Evolutionary conservation across 352 stramenopile genomes (phyloP).

Genomic region (Globisporangium middletonii): DNA sequence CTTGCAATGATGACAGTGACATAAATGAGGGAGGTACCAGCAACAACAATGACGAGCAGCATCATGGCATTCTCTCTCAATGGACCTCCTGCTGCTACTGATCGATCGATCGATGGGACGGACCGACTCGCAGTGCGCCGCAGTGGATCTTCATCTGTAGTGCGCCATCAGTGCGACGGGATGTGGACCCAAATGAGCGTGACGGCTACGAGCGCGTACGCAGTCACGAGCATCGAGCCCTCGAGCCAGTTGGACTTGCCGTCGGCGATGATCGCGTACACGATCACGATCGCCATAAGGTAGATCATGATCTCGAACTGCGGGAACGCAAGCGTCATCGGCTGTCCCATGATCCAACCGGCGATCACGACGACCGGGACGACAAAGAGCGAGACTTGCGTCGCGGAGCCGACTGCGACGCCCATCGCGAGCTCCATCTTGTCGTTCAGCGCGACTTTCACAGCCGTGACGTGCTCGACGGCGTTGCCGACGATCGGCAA

Average conservation of each 20-base stretch:
- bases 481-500: constrained; percentile 97
- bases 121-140: no score
- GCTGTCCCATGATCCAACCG: constrained; percentile 90
- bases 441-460: constrained; percentile 96
- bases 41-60: no score
- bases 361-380: constrained; percentile 93
- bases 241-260: constrained; percentile 92
- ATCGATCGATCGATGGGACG: not conserved
- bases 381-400: constrained; percentile 97
- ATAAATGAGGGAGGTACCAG: no score
- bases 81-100: not conserved
- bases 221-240: constrained; percentile 88
- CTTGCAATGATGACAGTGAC: no score
- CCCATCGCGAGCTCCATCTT: constrained; percentile 99
- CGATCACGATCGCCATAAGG: constrained; percentile 94
- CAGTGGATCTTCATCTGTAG: no score
- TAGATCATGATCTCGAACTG: constrained; percentile 96
- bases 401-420: constrained; percentile 96
- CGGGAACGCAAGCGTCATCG: constrained; percentile 96
- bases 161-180: constrained; percentile 24
- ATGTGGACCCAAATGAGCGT: constrained; percentile 78
- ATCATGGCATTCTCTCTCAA: no score
- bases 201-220: constrained; percentile 86
- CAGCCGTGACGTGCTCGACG: constrained; percentile 96
- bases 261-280: constrained; percentile 89